These are phyloP conservation scores for Durotheca rogersii DNA, from an alignment of 495 filamentous ascomycete species.

Conservation along the genomic window DNA sequence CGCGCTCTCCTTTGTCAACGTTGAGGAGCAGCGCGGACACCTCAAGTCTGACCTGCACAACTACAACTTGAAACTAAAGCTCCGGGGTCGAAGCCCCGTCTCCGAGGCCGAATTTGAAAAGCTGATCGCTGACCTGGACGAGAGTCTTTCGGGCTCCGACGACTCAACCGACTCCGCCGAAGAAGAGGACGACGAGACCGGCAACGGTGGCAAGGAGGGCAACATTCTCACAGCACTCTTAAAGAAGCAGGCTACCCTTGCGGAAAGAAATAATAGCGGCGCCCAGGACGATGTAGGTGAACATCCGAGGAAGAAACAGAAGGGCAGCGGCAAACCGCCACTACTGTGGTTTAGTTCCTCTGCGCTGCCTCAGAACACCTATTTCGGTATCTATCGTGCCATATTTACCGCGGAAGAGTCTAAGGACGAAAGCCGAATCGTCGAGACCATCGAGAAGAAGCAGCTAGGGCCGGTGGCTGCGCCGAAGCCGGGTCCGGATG, in stretches of 20 bases:
- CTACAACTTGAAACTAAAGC: constrained; percentile 90
- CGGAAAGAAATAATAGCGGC: constrained; percentile 39
- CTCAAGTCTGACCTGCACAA: constrained; percentile 88
- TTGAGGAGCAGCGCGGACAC: constrained; percentile 83
- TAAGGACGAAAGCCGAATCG: constrained; percentile 59
- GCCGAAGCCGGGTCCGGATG: constrained; percentile 50
- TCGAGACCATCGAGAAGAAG: constrained; percentile 68
- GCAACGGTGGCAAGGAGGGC: constrained; percentile 49
- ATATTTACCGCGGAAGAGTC: constrained; percentile 75
- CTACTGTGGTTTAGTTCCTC: constrained; percentile 84
- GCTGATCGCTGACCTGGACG: constrained; percentile 77
- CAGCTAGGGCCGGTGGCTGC: constrained; percentile 68
- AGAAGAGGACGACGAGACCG: constrained; percentile 50
- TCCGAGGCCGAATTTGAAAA: constrained; percentile 80
- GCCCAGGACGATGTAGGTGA: constrained; percentile 51
- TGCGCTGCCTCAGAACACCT: constrained; percentile 70
- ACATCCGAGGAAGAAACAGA: constrained; percentile 44
- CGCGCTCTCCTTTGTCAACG: constrained; percentile 62
- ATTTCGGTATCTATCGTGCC: constrained; percentile 80
- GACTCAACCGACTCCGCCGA: constrained; percentile 55
- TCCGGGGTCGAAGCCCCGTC: constrained; percentile 66
- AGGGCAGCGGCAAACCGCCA: constrained; percentile 66
- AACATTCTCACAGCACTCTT: constrained; percentile 69
- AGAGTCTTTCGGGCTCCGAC: constrained; percentile 88
- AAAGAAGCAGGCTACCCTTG: constrained; percentile 78